Conservation (phyloP, 208 protist genomes). For the Cochliopodium minus region DNA sequence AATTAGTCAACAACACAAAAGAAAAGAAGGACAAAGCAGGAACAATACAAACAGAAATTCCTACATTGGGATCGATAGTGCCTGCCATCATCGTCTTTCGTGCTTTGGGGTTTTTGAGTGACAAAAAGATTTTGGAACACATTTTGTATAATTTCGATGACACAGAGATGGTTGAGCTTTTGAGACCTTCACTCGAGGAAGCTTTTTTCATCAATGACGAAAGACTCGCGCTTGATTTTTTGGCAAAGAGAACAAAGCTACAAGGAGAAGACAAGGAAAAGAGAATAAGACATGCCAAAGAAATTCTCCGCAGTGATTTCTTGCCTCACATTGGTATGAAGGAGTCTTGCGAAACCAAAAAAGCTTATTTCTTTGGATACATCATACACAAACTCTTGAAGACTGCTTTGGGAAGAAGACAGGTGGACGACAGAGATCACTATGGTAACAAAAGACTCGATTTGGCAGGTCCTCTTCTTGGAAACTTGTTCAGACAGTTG, state of each 20-base stretch:
- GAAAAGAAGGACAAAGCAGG: slow-evolving; percentile 10
- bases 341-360: slow-evolving; percentile 55
- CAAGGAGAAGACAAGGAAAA: slow-evolving; percentile 34
- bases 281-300: slow-evolving; percentile 71
- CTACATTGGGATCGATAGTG: slow-evolving; percentile 60
- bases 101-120: slow-evolving; percentile 78
- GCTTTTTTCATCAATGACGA: slow-evolving; percentile 27
- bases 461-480: slow-evolving; percentile 66
- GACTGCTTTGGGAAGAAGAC: slow-evolving; percentile 43
- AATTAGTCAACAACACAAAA: slow-evolving; percentile 43
- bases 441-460: slow-evolving; percentile 82
- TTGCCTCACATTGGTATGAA: slow-evolving; percentile 67
- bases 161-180: slow-evolving; percentile 59
- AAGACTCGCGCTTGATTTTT: slow-evolving; percentile 78
- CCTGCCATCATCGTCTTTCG: slow-evolving; percentile 86
- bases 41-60: slow-evolving; percentile 42
- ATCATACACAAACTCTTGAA: slow-evolving; percentile 59
- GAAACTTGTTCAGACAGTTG: slow-evolving; percentile 45
- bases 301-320: slow-evolving; percentile 70
- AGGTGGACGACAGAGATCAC: slow-evolving; percentile 75
- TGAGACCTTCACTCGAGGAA: slow-evolving; percentile 89
- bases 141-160: slow-evolving; percentile 67
- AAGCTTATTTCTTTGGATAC: slow-evolving; percentile 65
- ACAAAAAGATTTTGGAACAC: slow-evolving; percentile 83
- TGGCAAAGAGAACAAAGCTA: slow-evolving; percentile 66